Evolutionary conservation across 768 basidiomycete species (phyloP).

Genomic region (Clitopilus passeckerianus): DNA sequence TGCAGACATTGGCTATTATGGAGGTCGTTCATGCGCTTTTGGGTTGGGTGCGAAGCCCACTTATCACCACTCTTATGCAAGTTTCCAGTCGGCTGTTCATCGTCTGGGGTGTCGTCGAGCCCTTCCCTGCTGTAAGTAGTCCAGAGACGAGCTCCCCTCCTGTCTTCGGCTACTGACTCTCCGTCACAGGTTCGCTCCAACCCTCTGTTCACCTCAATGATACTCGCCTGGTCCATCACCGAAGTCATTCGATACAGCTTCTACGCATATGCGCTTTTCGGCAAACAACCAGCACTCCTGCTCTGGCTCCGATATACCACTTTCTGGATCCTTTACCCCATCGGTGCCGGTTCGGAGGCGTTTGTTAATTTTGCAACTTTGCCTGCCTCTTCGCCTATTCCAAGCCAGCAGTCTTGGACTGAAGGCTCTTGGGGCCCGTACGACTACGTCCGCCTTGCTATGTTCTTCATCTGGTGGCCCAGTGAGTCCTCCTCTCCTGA

Average conservation of each 20-base stretch:
- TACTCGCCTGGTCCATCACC: slow-evolving; percentile 87
- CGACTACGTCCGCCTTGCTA: slow-evolving; percentile 50
- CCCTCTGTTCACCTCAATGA: slow-evolving; percentile 87
- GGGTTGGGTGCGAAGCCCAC: slow-evolving; percentile 75
- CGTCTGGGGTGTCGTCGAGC: slow-evolving; percentile 78
- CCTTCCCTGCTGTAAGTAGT: slow-evolving; percentile 56
- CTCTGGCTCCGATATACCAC: slow-evolving; percentile 84
- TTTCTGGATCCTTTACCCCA: slow-evolving; percentile 90
- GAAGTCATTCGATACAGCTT: slow-evolving; percentile 91
- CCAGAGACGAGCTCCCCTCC: background rate
- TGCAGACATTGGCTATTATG: slow-evolving; percentile 80
- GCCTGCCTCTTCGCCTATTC: slow-evolving; percentile 41
- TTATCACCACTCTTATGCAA: slow-evolving; percentile 72
- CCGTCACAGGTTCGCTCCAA: slow-evolving; percentile 53
- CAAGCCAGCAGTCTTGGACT: slow-evolving; percentile 36
- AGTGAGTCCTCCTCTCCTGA: slow-evolving; percentile 37
- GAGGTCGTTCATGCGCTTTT: slow-evolving; percentile 80
- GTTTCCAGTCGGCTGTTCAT: slow-evolving; percentile 78
- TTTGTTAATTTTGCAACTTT: slow-evolving; percentile 77
- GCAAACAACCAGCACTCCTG: slow-evolving; percentile 44
- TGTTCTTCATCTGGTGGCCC: slow-evolving; percentile 88
- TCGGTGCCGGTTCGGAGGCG: slow-evolving; percentile 90
- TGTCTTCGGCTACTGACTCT: background rate
- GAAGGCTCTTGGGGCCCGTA: slow-evolving; percentile 44
- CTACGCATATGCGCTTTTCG: slow-evolving; percentile 70